phyloP scores from a whole-genome alignment of 208 protist species.

The Naegleria fowleri region DNA sequence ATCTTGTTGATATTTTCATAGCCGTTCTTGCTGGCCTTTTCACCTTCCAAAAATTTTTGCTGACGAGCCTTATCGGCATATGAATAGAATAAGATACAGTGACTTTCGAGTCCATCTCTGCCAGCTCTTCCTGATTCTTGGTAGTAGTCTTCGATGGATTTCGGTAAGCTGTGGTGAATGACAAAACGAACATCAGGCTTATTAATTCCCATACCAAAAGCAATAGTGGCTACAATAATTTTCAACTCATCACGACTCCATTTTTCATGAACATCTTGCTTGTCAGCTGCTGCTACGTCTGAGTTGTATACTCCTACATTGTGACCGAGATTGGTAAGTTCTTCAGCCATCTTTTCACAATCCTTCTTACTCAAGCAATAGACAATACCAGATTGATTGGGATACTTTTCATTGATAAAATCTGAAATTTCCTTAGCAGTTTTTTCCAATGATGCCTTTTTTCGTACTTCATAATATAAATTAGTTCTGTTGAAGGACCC shows the following conservation, averaged over 20 bases:
- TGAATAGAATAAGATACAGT: slow-evolving; percentile 45
- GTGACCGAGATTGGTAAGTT: background rate
- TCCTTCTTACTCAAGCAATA: slow-evolving; percentile 67
- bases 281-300: background rate
- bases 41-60: slow-evolving; percentile 15
- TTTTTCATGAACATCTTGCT: slow-evolving; percentile 32
- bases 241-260: slow-evolving; percentile 52
- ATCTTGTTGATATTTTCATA: slow-evolving; percentile 34
- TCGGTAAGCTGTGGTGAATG: slow-evolving; percentile 86
- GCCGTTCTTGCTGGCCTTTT: background rate
- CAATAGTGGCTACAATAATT: slow-evolving; percentile 67
- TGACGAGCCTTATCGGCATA: slow-evolving; percentile 28
- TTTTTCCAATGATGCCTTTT: background rate
- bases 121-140: slow-evolving; percentile 76
- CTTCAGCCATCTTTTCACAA: slow-evolving; percentile 47
- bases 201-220: slow-evolving; percentile 85
- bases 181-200: slow-evolving; percentile 92
- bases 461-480: slow-evolving; percentile 47
- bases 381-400: slow-evolving; percentile 55
- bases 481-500: slow-evolving; percentile 59
- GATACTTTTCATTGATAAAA: slow-evolving; percentile 37
- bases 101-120: slow-evolving; percentile 38
- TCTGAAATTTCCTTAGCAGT: slow-evolving; percentile 19
- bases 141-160: slow-evolving; percentile 91
- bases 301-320: slow-evolving; percentile 31